A percentile compares a stretch with the other conserved stretches of the same genome.
Conservation (phyloP, 2,329 filamentous ascomycete genomes). For the Zymoseptoria passerinii region DNA sequence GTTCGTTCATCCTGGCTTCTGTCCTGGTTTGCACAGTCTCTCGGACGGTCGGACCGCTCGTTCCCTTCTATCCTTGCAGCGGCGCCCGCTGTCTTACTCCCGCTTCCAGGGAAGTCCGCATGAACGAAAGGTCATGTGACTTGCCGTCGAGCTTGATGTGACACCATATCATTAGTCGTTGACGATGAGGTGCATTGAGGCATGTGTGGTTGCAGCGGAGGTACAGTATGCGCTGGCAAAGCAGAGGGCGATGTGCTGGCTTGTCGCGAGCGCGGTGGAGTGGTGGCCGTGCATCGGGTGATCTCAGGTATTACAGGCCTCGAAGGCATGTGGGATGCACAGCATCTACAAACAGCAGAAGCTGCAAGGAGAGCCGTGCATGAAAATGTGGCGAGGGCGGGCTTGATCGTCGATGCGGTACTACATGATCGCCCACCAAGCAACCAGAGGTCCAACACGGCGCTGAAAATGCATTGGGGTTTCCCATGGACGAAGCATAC, state of each 20-base stretch:
- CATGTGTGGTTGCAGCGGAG: background rate
- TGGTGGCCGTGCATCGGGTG: background rate
- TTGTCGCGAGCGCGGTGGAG: background rate
- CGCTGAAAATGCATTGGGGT: no score
- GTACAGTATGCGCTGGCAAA: background rate
- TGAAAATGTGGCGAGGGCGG: no score
- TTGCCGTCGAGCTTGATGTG: background rate
- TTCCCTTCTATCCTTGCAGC: background rate
- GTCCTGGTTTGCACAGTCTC: background rate
- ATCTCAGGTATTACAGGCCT: background rate
- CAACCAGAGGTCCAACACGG: no score
- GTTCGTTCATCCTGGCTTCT: background rate
- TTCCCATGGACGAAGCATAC: background rate
- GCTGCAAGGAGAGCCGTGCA: background rate
- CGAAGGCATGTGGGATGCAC: background rate
- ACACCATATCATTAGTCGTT: background rate
- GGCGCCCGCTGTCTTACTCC: background rate
- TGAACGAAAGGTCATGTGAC: background rate
- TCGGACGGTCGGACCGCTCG: background rate
- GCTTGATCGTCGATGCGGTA: no score
- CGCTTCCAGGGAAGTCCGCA: background rate
- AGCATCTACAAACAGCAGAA: background rate
- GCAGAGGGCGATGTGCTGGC: background rate
- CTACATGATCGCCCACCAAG: no score
- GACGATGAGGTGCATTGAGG: background rate